Percentiles rank a stretch among this genome's conserved stretches.
Conservation (phyloP, 495 filamentous ascomycete species). For the Aspergillus ostianus region DNA sequence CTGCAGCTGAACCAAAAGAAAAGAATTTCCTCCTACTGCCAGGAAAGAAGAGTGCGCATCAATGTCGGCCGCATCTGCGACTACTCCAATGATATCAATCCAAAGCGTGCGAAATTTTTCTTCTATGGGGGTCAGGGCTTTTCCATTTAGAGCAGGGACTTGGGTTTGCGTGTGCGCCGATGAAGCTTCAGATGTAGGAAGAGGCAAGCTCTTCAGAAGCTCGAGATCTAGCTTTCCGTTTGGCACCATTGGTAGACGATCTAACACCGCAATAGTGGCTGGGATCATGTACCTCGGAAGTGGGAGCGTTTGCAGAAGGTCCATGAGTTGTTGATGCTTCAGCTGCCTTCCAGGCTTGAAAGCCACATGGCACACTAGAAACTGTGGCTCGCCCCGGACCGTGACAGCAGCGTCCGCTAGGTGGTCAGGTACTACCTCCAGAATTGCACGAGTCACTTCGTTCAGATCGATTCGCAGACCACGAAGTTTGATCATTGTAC, state of each 20-base stretch:
- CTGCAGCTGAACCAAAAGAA: slow-evolving; percentile 19
- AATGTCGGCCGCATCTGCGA: neutral
- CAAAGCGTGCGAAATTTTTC: neutral
- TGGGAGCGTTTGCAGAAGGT: slow-evolving; percentile 15
- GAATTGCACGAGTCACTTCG: slow-evolving; percentile 40
- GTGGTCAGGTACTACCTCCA: slow-evolving; percentile 20
- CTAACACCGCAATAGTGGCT: slow-evolving; percentile 26
- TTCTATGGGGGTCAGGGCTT: neutral
- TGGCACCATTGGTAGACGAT: slow-evolving; percentile 35
- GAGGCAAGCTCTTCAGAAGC: neutral
- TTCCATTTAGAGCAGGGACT: neutral
- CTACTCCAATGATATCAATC: neutral
- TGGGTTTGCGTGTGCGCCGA: slow-evolving; percentile 4
- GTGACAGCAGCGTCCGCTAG: slow-evolving; percentile 32
- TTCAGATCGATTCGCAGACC: slow-evolving; percentile 50
- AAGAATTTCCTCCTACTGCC: slow-evolving; percentile 26
- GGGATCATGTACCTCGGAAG: slow-evolving; percentile 47
- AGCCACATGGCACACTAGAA: slow-evolving; percentile 34
- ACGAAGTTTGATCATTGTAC: slow-evolving; percentile 47
- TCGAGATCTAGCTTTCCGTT: slow-evolving; percentile 37
- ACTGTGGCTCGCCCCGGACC: slow-evolving; percentile 8
- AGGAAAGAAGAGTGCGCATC: slow-evolving; percentile 21
- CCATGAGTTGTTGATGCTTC: neutral
- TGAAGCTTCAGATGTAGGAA: neutral
- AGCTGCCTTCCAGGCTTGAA: slow-evolving; percentile 1